These are phyloP conservation scores for Aotearoamyces nothofagi DNA, from an alignment of 2,329 filamentous ascomycete species.

Conservation along the genomic window DNA sequence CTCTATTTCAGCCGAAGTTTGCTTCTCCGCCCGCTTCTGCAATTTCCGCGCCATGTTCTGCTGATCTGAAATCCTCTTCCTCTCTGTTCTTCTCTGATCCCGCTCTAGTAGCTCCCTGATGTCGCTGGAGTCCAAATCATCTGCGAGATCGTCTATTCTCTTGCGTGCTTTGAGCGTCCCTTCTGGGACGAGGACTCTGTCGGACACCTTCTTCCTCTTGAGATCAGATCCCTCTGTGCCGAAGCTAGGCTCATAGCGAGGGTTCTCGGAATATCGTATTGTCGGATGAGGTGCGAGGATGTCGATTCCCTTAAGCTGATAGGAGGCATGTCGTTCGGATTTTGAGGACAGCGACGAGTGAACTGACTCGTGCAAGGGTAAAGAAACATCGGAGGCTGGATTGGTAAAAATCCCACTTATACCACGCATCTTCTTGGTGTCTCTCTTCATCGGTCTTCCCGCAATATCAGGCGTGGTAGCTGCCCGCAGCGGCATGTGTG, in stretches of 20 bases:
- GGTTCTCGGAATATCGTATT: constrained; percentile 55
- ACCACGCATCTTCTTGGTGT: constrained; percentile 50
- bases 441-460: constrained; percentile 41
- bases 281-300: constrained; percentile 77
- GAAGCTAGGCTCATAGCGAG: constrained; percentile 35
- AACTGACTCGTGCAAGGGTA: constrained; percentile 60
- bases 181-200: constrained; percentile 40
- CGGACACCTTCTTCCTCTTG: constrained; percentile 33
- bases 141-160: constrained; percentile 57
- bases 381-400: constrained; percentile 44
- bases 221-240: constrained; percentile 26
- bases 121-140: constrained; percentile 72
- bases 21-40: constrained; percentile 50
- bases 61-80: constrained; percentile 52
- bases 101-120: constrained; percentile 81
- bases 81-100: constrained; percentile 66
- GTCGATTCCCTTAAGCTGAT: constrained; percentile 65
- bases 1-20: constrained; percentile 40
- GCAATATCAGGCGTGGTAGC: constrained; percentile 42
- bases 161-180: constrained; percentile 45
- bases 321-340: constrained; percentile 55
- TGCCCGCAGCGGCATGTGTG: constrained; percentile 48
- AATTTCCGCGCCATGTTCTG: constrained; percentile 51
- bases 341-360: constrained; percentile 62
- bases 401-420: constrained; percentile 42